Base-by-base conservation (phyloP, 352 stramenopile genomes). In the Phytophthora syringae region DNA sequence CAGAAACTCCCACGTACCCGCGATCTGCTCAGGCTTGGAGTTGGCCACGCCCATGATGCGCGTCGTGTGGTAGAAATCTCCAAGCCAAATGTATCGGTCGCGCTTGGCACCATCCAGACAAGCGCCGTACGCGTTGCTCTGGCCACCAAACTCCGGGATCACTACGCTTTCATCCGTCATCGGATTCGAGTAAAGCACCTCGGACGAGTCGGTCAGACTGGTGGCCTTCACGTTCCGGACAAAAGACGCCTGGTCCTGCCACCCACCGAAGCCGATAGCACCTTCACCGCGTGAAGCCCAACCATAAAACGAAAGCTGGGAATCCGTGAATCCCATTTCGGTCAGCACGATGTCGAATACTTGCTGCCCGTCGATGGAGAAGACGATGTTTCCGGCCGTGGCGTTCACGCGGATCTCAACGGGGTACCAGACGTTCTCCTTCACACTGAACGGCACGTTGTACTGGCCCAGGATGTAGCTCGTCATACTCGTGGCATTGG, bases 341-440 rank as follows among this genome's bases (percentile, higher is more conserved):
- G 61, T 65, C 30, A 72, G 34, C 27, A 71, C 60, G 7, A 72
- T 65, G 50, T 73, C 54, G 49, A 77, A 70, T 10, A 77, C 59
- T 50, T 74, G 58, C 50, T 59, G 48, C 11, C 28, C 49, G 36
- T 76, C 45, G 13, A 71, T 11, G 3, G 53, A 73, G 56, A 73
- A 70, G 11, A 62, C 45, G 16, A 70, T 73, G 63, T 73, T 76
- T 18, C 62, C 77, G 16, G 86, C 74, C 2, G 63, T 59, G 2
- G 80, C 72, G 62, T 92, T 80, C 2, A 92, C 84, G 0, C 70
- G 80, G 49, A 94, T 79, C 74, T 92, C 87, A 47, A 90, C 70
- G 18, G 77, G 70, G 66, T 81, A 80, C 47, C 84, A 80, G 24
- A 73, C 86, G 42, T 74, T 74, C 53, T 93, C 88, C 78, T 90